Conservation (phyloP, 352 stramenopile genomes). For the Phytopythium chamaehyphon region DNA sequence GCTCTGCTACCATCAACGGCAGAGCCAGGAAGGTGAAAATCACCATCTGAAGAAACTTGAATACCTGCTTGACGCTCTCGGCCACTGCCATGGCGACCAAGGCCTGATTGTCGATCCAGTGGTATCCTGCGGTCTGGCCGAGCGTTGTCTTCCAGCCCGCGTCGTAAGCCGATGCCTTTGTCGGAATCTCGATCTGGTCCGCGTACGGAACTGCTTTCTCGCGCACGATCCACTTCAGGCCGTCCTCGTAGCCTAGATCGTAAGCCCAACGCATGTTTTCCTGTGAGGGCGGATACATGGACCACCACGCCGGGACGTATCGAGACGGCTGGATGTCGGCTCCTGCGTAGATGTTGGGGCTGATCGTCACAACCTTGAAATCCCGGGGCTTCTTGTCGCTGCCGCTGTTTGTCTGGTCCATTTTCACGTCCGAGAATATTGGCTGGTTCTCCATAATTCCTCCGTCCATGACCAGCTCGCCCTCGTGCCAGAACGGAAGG, state of each 20-base stretch:
- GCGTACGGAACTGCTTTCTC: conserved; percentile 8
- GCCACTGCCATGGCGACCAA: conserved; percentile 5
- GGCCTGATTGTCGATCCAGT: conserved; percentile 16
- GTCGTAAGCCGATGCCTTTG: conserved; percentile 18
- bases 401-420: too few relatives aligned
- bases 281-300: conserved; percentile 42
- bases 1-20: conserved; percentile 8
- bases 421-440: conserved; percentile 16
- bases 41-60: conserved; percentile 13
- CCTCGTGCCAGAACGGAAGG: conserved; percentile 43
- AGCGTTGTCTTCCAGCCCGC: conserved; percentile 21
- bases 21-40: conserved; percentile 14
- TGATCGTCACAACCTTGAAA: conserved; percentile 23
- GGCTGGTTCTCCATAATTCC: conserved; percentile 55
- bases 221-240: conserved; percentile 24
- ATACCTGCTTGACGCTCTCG: conserved; percentile 5
- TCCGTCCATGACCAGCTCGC: conserved; percentile 57
- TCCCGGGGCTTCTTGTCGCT: too few relatives aligned
- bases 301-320: conserved; percentile 64
- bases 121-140: conserved; percentile 23
- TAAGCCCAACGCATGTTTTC: conserved; percentile 54
- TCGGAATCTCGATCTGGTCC: conserved; percentile 19
- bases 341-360: conserved; percentile 21
- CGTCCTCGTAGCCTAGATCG: conserved; percentile 46
- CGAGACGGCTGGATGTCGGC: conserved; percentile 61